Percentiles rank a stretch among this genome's conserved stretches.
phyloP scores from a whole-genome alignment of 495 filamentous ascomycete genomes.

The Pseudomonodictys pantanalensis region DNA sequence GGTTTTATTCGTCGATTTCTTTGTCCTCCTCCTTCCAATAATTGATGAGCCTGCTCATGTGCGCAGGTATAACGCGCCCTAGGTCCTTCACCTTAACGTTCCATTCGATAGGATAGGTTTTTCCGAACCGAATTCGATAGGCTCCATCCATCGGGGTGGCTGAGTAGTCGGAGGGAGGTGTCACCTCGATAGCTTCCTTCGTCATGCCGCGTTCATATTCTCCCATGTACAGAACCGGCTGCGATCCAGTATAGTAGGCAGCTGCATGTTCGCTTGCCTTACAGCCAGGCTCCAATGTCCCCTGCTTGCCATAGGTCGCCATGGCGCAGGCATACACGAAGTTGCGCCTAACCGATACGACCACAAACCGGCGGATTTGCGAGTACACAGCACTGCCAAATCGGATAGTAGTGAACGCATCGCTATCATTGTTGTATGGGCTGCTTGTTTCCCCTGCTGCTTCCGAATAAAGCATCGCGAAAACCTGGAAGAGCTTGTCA shows the following conservation, averaged over 20 bases:
- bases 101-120: slow-evolving; percentile 6
- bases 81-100: slow-evolving; percentile 36
- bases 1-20: not conserved
- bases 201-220: slow-evolving; percentile 1
- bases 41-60: slow-evolving; percentile 9
- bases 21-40: slow-evolving; percentile 2
- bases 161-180: not conserved
- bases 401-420: slow-evolving; percentile 8
- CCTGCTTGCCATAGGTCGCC: slow-evolving; percentile 40
- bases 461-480: slow-evolving; percentile 23
- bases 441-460: too few species aligned
- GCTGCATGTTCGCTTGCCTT: slow-evolving; percentile 43
- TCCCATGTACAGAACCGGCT: not conserved
- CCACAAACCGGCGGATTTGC: slow-evolving; percentile 30
- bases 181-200: slow-evolving; percentile 16
- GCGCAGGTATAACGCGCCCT: slow-evolving; percentile 35
- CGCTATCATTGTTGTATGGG: not conserved
- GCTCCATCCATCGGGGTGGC: not conserved
- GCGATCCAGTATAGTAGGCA: slow-evolving; percentile 40
- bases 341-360: slow-evolving; percentile 9
- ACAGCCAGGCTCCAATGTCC: slow-evolving; percentile 39
- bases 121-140: slow-evolving; percentile 5
- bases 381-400: slow-evolving; percentile 9
- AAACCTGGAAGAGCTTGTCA: slow-evolving; percentile 12
- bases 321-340: slow-evolving; percentile 35